Evolutionary conservation across 2,329 filamentous ascomycete genomes (phyloP), one percentile per base, ranked within the genome.

Genomic region (Ascochyta lentis): DNA sequence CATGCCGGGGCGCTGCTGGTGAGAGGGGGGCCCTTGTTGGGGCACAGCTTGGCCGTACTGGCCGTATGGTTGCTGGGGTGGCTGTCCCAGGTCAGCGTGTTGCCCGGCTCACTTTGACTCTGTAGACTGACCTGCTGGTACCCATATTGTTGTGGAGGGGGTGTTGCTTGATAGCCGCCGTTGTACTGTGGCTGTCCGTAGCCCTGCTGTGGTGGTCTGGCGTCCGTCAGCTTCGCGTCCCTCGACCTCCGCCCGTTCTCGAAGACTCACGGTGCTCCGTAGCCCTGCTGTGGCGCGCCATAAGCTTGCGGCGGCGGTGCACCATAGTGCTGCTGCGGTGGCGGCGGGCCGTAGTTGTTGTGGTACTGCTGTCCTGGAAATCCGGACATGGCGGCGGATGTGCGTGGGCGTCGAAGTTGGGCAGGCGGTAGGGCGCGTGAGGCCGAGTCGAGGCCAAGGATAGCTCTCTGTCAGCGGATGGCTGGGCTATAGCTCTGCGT

Each of bases 91-190:
- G 59, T 74, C 61, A 73, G 61, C 60, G 53, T 23, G 22, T 19
- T 35, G 42, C 16, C 22, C 19, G 27, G 16, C 37, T 19, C 22
- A 33, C 3, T 29, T 42, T 13, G 24, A 24, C 4, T 7, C n/a
- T 24, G 35, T 19, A 45, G 29, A 67, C 66, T 54, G 52, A 78
- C 76, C 66, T 78, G 73, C 22, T 77, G 71, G 60, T 78, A 79
- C 50, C 77, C 77, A 48, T 77, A 76, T 49, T 78, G 77, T 44
- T 76, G 78, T 41, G 78, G 77, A 46, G 78, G 78, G 31, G 76
- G 73, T 35, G 75, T 73, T 27, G 68, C 64, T 37, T 74, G 71
- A 26, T 73, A 71, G 48, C 74, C 70, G 56, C 66, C 67, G 46
- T 74, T 72, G 53, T 76, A 77, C 56, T 76, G 76, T 13, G 76